These are phyloP conservation scores for Brettanomyces naardenensis DNA, from an alignment of 805 yeast genomes.

Conservation along the genomic window DNA sequence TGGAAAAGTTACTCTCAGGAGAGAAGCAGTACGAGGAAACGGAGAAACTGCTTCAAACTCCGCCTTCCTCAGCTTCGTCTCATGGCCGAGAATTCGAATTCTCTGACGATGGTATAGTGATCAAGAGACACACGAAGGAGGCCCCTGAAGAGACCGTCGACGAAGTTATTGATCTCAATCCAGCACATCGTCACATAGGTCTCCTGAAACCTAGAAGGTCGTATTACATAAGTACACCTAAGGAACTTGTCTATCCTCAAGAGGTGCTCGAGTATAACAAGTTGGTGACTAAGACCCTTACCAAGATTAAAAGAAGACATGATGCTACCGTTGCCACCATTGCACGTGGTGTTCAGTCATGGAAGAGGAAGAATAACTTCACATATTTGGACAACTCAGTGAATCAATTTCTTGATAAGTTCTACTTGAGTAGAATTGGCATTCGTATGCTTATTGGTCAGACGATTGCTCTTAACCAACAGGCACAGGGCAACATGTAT, in stretches of 20 bases:
- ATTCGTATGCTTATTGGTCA: conserved; percentile 94
- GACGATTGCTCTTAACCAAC: conserved; percentile 60
- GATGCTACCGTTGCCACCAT: conserved; percentile 91
- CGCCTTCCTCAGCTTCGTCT: background rate
- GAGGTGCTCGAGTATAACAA: conserved; percentile 69
- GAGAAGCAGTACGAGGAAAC: background rate
- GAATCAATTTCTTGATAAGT: conserved; percentile 76
- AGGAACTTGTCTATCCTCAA: conserved; percentile 53
- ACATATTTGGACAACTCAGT: conserved; percentile 58
- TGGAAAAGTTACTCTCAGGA: conserved; percentile 4
- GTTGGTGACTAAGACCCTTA: conserved; percentile 54
- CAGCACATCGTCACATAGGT: conserved; percentile 6
- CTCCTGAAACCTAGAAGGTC: conserved; percentile 24
- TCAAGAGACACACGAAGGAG: conserved; percentile 13
- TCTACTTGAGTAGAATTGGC: conserved; percentile 87
- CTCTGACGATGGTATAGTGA: conserved; percentile 43
- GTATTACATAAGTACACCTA: conserved; percentile 47
- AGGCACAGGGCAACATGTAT: conserved; percentile 31
- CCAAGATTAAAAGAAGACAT: conserved; percentile 71
- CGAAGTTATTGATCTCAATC: conserved; percentile 8
- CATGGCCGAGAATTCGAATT: conserved; percentile 16
- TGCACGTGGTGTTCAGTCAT: conserved; percentile 87
- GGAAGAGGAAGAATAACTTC: conserved; percentile 52
- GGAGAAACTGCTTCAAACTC: background rate
- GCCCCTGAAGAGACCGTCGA: conserved; percentile 5